Percentiles rank a stretch among this genome's conserved stretches.
phyloP scores from a whole-genome alignment of 805 yeast species.

The Peterozyma toletana region DNA sequence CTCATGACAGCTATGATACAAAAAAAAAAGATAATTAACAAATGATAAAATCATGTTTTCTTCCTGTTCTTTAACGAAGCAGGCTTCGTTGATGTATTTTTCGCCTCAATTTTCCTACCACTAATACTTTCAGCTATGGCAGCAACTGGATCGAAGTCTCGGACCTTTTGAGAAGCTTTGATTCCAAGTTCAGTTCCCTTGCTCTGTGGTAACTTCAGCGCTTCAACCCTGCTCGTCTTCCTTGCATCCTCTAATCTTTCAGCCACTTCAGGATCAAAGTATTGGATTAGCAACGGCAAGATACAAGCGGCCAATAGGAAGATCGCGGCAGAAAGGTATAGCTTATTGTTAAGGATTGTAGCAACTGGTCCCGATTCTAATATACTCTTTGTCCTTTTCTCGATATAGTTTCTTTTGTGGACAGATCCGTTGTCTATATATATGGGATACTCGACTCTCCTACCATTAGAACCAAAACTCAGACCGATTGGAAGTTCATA shows the following conservation, averaged over 20 bases:
- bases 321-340: neutral
- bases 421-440: neutral
- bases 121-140: no score
- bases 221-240: no score
- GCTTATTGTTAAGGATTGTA: neutral
- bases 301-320: neutral
- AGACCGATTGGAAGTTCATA: neutral
- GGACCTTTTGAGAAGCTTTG: no score
- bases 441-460: neutral
- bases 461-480: neutral
- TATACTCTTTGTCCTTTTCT: neutral
- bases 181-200: no score
- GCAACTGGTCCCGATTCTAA: neutral
- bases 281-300: neutral
- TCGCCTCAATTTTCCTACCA: no score
- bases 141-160: no score
- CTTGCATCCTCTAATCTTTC: neutral
- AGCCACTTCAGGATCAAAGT: neutral
- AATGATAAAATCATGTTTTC: no score
- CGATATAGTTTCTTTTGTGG: neutral
- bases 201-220: no score
- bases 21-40: no score
- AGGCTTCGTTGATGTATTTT: no score
- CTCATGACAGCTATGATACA: no score
- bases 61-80: no score